Base-by-base conservation (phyloP, 441 rosid genomes). In the Syzygium malaccense region DNA sequence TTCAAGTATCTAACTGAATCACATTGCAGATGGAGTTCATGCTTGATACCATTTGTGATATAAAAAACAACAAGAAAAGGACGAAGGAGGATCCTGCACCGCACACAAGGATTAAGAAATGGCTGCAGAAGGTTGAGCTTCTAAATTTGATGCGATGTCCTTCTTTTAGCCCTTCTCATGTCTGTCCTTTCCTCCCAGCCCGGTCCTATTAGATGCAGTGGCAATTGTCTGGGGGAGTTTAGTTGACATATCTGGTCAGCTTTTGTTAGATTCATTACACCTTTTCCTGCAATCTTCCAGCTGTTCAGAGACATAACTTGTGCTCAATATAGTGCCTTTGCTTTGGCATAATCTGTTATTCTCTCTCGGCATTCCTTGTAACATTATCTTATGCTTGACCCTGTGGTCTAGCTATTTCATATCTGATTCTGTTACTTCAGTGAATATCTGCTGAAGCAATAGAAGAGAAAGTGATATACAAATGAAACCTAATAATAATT, bases 21-120 rank as follows among this genome's bases (percentile, higher is more conserved):
- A 88, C 62, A 30, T 68, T 89, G 85, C 93, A 98, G 99, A 98
- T 96, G 98, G 99, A 95, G 90, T 95, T 94, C 90, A 95, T 98
- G 99, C 98, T 98, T 86, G 97, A 97, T 93, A 97, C 95, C 86
- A 95, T 98, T 89, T 92, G 93, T 51, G 98, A 97, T 86, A 95
- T 98, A 80, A 97, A 98, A 93, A 98, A 98, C 93, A 98, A 98
- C 92, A 98, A 95, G 91, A 91, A 91, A 92, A 95, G 92, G 93
- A 89, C 95, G 13, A 95, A 91, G 89, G 98, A 97, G 89, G 99
- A 98, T 88, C 91, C 94, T 0, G 89, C 90, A 58, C 96, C 93
- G 66, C 95, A 94, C 87, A 93, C 95, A 7, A 92, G 96, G 90
- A 96, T 98, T 25, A 97, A 96, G 92, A 98, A 96, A 91, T 97